These are phyloP conservation scores for Diplodia sapinea DNA, from an alignment of 2,329 filamentous ascomycete species.

Conservation along the genomic window DNA sequence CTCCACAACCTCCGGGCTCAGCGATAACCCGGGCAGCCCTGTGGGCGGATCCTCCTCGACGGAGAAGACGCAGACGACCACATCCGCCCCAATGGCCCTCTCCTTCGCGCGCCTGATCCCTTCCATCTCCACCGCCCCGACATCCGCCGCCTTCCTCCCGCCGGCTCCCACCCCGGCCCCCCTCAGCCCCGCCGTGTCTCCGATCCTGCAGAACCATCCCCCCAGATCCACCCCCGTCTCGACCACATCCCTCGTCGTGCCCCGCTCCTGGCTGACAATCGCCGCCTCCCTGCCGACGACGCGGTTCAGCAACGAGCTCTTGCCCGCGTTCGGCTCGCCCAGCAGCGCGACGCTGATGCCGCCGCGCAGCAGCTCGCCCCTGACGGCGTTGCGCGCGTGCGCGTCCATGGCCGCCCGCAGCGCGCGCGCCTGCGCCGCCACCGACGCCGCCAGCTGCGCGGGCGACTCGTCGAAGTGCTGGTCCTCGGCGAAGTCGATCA, in stretches of 20 bases:
- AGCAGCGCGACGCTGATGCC: constrained; percentile 87
- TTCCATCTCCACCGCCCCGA: constrained; percentile 83
- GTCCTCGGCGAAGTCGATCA: constrained; percentile 97
- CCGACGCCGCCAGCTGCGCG: constrained; percentile 70
- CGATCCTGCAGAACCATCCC: constrained; percentile 90
- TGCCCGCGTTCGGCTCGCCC: constrained; percentile 91
- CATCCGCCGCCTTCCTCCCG: constrained; percentile 36
- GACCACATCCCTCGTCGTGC: constrained; percentile 91
- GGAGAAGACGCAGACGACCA: constrained; percentile 80
- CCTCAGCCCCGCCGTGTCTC: constrained; percentile 90
- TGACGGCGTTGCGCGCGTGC: constrained; percentile 77
- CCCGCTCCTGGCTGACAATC: constrained; percentile 91
- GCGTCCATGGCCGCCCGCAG: constrained; percentile 68
- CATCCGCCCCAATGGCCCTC: constrained; percentile 80
- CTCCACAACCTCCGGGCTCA: constrained; percentile 63
- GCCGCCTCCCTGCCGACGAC: constrained; percentile 91
- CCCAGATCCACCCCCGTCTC: constrained; percentile 89
- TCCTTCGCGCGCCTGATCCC: constrained; percentile 86
- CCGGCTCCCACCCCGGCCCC: not conserved
- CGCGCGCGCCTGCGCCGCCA: constrained; percentile 66
- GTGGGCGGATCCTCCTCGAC: constrained; percentile 59
- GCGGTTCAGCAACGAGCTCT: constrained; percentile 89
- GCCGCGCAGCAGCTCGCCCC: constrained; percentile 80
- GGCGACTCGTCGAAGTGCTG: constrained; percentile 95
- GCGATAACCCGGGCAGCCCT: constrained; percentile 41